Percentiles rank a stretch among this genome's conserved stretches.
Evolutionary conservation across 306 rosid genomes (phyloP).

Genomic region (Cicer bijugum): DNA sequence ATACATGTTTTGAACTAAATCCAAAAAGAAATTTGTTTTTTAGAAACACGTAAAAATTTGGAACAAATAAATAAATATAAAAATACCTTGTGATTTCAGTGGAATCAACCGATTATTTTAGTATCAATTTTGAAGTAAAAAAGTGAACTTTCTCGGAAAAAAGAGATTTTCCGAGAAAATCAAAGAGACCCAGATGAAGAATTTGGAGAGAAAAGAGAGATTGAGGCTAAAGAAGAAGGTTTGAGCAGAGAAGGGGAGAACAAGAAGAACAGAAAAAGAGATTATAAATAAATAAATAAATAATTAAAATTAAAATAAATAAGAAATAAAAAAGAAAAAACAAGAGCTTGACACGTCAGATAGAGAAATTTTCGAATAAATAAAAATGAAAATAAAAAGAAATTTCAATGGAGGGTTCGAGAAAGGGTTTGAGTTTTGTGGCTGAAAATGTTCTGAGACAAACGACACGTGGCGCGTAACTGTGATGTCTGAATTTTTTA

Average conservation of each 20-base stretch:
- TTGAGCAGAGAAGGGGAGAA: constrained; percentile 26
- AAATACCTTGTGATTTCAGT: constrained; percentile 46
- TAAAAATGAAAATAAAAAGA: background rate
- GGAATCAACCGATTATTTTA: constrained; percentile 32
- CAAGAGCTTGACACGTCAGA: constrained; percentile 58
- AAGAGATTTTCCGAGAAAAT: constrained; percentile 41
- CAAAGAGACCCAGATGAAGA: constrained; percentile 43
- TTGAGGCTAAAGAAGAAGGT: constrained; percentile 29
- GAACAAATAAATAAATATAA: background rate
- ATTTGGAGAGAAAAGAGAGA: constrained; percentile 20
- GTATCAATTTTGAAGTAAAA: constrained; percentile 20
- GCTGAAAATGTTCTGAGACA: constrained; percentile 56
- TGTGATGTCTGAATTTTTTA: constrained; percentile 25
- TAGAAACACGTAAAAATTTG: background rate
- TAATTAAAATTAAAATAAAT: background rate
- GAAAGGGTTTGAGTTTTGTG: constrained; percentile 67
- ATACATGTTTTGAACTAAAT: constrained; percentile 34
- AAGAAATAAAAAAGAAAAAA: constrained; percentile 13
- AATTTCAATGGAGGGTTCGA: constrained; percentile 53
- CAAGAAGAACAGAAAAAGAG: constrained; percentile 33
- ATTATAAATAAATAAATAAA: constrained; percentile 44
- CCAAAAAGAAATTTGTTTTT: background rate
- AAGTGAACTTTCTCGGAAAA: constrained; percentile 41
- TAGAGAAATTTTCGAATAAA: background rate
- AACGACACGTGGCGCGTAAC: constrained; percentile 59